Evolutionary conservation across 2,329 filamentous ascomycete species (phyloP), one percentile per base, ranked within the genome.

Genomic region (Claviceps purpurea): DNA sequence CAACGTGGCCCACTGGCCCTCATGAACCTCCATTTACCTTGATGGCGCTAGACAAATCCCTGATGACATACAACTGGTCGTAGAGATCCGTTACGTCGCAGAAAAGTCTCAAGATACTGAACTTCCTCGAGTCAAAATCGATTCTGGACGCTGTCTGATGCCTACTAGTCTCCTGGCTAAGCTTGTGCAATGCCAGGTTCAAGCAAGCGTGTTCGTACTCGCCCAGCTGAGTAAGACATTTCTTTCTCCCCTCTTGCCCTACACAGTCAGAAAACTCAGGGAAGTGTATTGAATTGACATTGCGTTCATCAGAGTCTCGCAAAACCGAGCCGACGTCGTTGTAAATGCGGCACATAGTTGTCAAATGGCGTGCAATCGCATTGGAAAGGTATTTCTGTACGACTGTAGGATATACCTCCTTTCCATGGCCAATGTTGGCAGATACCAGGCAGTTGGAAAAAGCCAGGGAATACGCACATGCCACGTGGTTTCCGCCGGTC

Each of bases 241-340:
- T 42, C 54, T 52, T 47, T n/a, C 46, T 18, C 8, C 41, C 20
- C 50, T 38, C 24, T 49, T 18, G 14, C 16, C 37, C 45, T 26
- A 2, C n/a, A 45, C 26, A 22, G 14, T 18, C 30, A 16, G 34
- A 26, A 42, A 56, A 59, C 52, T 57, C 57, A 40, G 54, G 47
- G 42, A 59, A 59, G 47, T 58, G 44, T n/a, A 59, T 38, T 5
- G 50, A 54, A 50, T 58, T 58, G 47, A 59, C 44, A 45, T 59
- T 59, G n/a, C 52, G 46, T 42, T 58, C 56, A n/a, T 47, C 40
- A 7, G 16, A 18, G 43, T 59, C 56, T 10, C 56, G 50, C n/a
- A n/a, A 26, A 5, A 49, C 39, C 13, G 57, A 59, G 7, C 55
- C 55, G 3, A 43, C 51, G 48, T 59, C 56, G 51, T 59, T 59